Percentiles rank a stretch among this genome's conserved stretches.
These are phyloP conservation scores for Sporothrix protearum DNA, from an alignment of 2,329 filamentous ascomycete genomes.

Conservation along the genomic window DNA sequence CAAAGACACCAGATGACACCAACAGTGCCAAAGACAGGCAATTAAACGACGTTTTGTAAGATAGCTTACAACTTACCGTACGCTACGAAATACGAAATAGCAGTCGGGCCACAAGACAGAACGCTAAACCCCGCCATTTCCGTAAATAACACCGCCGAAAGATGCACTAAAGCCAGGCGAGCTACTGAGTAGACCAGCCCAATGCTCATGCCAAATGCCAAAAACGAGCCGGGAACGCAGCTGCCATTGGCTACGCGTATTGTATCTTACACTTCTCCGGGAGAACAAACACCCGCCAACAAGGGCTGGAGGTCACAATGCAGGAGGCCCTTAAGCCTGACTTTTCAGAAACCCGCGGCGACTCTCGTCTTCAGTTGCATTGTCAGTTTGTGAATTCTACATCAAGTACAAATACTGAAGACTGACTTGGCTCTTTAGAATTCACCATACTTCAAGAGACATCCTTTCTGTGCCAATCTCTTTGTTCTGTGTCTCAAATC, in stretches of 20 bases:
- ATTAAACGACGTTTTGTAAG: too few species aligned
- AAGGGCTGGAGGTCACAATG: background rate
- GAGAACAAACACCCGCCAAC: background rate
- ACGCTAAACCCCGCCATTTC: slow-evolving; percentile 5
- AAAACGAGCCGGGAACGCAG: background rate
- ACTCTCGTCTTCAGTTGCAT: background rate
- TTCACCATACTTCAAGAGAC: background rate
- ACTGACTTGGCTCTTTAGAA: background rate
- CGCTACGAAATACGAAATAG: too few species aligned
- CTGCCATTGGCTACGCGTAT: background rate
- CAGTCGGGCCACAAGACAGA: background rate
- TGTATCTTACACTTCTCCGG: background rate
- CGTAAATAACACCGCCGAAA: background rate
- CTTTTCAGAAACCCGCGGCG: too few species aligned
- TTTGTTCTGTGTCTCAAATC: background rate
- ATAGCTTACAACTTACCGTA: too few species aligned
- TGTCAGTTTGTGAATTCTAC: too few species aligned
- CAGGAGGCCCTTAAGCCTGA: too few species aligned
- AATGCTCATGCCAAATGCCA: background rate
- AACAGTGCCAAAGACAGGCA: background rate
- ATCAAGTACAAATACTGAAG: background rate
- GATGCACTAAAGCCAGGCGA: background rate
- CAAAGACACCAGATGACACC: background rate
- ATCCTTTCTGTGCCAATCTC: background rate
- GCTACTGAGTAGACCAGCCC: background rate